Percentiles rank a stretch among this genome's conserved stretches.
phyloP scores from a whole-genome alignment of 306 rosid species.

The Gastrolobium villosum region DNA sequence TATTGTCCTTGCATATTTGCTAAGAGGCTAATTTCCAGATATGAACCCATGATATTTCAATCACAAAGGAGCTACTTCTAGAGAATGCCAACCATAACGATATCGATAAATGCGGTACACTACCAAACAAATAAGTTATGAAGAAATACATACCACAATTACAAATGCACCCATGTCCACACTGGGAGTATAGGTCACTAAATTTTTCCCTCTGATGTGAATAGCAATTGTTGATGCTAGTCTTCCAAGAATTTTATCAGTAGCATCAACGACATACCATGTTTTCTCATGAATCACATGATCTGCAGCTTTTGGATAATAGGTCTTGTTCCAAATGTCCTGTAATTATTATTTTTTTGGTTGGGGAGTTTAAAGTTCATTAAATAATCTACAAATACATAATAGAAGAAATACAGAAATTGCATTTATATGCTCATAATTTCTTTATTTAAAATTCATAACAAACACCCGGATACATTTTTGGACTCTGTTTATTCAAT shows the following conservation, averaged over 20 bases:
- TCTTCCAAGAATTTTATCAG: constrained; percentile 90
- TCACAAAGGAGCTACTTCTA: too few relatives aligned
- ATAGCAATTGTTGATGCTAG: constrained; percentile 92
- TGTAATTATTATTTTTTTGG: constrained; percentile 40
- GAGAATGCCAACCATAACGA: not conserved
- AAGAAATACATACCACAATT: constrained; percentile 80
- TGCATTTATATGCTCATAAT: not conserved
- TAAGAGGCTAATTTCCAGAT: too few relatives aligned
- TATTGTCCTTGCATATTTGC: too few relatives aligned
- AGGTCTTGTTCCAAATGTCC: constrained; percentile 96
- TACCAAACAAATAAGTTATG: constrained; percentile 17
- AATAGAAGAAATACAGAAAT: not conserved
- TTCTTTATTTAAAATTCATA: not conserved
- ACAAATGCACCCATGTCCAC: constrained; percentile 99
- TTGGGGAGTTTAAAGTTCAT: not conserved
- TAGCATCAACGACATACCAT: constrained; percentile 95
- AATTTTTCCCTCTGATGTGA: constrained; percentile 84
- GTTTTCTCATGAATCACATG: constrained; percentile 88
- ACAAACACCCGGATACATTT: constrained; percentile 22
- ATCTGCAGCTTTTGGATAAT: constrained; percentile 98
- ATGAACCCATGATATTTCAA: too few relatives aligned
- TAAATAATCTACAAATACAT: not conserved
- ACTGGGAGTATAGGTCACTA: constrained; percentile 88
- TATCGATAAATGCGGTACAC: not conserved
- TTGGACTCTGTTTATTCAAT: not conserved